Conservation (phyloP, 2,329 filamentous ascomycete genomes). For the Fusarium nelsonii region DNA sequence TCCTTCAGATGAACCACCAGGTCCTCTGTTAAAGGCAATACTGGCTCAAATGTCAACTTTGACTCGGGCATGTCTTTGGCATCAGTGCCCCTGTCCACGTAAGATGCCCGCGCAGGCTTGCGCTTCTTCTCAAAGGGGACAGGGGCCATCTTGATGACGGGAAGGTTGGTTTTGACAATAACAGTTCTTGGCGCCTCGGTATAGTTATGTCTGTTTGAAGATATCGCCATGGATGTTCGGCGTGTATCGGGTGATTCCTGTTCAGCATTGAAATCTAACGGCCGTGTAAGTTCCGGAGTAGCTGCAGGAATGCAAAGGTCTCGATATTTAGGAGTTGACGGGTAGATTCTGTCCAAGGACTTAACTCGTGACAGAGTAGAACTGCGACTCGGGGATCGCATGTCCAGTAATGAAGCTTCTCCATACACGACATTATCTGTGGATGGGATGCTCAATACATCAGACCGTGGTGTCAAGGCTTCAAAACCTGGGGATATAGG, state of each 20-base stretch:
- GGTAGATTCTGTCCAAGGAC: constrained; percentile 55
- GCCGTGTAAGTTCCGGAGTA: constrained; percentile 37
- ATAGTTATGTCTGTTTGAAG: constrained; percentile 42
- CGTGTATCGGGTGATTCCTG: constrained; percentile 29
- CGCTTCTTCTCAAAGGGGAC: constrained; percentile 49
- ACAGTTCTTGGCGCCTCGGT: constrained; percentile 50
- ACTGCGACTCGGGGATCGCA: constrained; percentile 48
- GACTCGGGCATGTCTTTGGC: constrained; percentile 44
- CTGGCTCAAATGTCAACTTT: constrained; percentile 54
- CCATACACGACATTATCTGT: constrained; percentile 56
- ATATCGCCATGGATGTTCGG: constrained; percentile 48
- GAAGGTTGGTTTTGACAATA: constrained; percentile 48
- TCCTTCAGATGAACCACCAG: constrained; percentile 67
- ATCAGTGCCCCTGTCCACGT: constrained; percentile 58
- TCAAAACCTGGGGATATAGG: constrained; percentile 40
- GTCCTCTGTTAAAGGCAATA: constrained; percentile 68
- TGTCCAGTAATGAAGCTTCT: constrained; percentile 56
- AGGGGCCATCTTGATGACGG: constrained; percentile 49
- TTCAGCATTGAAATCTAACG: constrained; percentile 25
- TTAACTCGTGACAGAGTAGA: constrained; percentile 50
- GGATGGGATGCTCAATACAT: constrained; percentile 52
- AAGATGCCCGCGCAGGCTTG: constrained; percentile 47
- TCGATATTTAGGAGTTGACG: constrained; percentile 49
- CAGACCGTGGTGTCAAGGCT: constrained; percentile 51
- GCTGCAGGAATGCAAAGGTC: constrained; percentile 49